These are phyloP conservation scores for Thalassiosira mediterranea DNA, from an alignment of 352 stramenopile genomes.

Conservation along the genomic window DNA sequence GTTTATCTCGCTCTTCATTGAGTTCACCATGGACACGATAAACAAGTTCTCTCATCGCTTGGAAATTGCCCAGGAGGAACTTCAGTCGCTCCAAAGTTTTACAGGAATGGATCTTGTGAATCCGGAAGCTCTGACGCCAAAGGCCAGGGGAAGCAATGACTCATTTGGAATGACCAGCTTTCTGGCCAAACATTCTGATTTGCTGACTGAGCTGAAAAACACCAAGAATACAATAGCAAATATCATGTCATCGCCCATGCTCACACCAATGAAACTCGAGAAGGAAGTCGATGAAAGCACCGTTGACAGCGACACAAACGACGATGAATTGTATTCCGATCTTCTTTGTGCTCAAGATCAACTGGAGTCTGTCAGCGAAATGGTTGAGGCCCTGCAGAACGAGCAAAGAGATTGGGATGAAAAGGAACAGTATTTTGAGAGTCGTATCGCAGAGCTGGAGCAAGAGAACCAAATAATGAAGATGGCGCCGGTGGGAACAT, in stretches of 20 bases:
- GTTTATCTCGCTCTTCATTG: constrained; percentile 41
- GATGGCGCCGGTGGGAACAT: not conserved
- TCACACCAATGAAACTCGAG: constrained; percentile 44
- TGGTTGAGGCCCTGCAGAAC: constrained; percentile 42
- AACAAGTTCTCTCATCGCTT: constrained; percentile 31
- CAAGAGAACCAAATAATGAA: constrained; percentile 30
- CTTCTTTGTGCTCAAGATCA: constrained; percentile 54
- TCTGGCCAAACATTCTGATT: constrained; percentile 27
- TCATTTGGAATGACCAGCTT: constrained; percentile 16
- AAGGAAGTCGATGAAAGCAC: constrained; percentile 10
- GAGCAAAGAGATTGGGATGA: constrained; percentile 50
- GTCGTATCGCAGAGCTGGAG: constrained; percentile 48
- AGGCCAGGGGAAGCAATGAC: constrained; percentile 28
- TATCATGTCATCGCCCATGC: constrained; percentile 49
- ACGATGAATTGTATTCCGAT: constrained; percentile 39
- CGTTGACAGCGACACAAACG: constrained; percentile 19
- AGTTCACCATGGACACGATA: constrained; percentile 27
- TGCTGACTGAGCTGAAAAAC: constrained; percentile 47
- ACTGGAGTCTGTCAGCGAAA: constrained; percentile 41
- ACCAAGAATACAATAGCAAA: constrained; percentile 43
- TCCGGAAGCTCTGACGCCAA: constrained; percentile 43
- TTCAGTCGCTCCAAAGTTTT: not conserved
- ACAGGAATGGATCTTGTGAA: not conserved
- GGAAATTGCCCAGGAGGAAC: not conserved
- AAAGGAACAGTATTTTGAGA: constrained; percentile 35